phyloP scores from a whole-genome alignment of 805 yeast species.

The Tetrapisispora arboricola region DNA sequence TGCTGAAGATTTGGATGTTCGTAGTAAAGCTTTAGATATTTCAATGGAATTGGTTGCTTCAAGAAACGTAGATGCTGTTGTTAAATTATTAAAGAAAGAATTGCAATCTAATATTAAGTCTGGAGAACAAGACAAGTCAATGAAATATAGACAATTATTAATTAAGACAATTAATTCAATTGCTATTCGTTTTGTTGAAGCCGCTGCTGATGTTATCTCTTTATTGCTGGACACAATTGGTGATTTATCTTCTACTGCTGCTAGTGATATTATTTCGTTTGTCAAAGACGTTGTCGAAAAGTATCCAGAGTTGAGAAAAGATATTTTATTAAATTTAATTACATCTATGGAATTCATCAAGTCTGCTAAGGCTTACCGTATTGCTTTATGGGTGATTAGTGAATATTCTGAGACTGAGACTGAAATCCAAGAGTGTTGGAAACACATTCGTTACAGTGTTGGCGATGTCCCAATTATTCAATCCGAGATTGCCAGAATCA shows the following conservation, averaged over 20 bases:
- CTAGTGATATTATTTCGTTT: conserved; percentile 82
- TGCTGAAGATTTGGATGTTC: conserved; percentile 86
- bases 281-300: conserved; percentile 91
- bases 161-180: conserved; percentile 82
- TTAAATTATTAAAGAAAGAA: conserved; percentile 86
- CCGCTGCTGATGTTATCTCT: conserved; percentile 85
- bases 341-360: conserved; percentile 53
- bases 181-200: conserved; percentile 81
- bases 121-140: conserved; percentile 63
- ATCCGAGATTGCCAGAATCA: conserved; percentile 45
- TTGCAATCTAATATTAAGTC: conserved; percentile 59
- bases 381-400: conserved; percentile 93
- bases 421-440: conserved; percentile 79
- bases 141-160: conserved; percentile 80
- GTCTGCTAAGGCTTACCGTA: conserved; percentile 86
- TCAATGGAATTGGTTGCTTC: conserved; percentile 71
- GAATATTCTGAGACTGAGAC: conserved; percentile 69
- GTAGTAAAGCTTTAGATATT: conserved; percentile 76
- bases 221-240: conserved; percentile 76
- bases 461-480: conserved; percentile 90
- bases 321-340: conserved; percentile 55
- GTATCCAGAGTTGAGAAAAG: conserved; percentile 66
- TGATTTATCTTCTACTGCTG: conserved; percentile 76
- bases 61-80: conserved; percentile 89
- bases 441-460: conserved; percentile 63